Base-by-base conservation (phyloP, 2,329 filamentous ascomycete species). In the Neospermospora avenae region DNA sequence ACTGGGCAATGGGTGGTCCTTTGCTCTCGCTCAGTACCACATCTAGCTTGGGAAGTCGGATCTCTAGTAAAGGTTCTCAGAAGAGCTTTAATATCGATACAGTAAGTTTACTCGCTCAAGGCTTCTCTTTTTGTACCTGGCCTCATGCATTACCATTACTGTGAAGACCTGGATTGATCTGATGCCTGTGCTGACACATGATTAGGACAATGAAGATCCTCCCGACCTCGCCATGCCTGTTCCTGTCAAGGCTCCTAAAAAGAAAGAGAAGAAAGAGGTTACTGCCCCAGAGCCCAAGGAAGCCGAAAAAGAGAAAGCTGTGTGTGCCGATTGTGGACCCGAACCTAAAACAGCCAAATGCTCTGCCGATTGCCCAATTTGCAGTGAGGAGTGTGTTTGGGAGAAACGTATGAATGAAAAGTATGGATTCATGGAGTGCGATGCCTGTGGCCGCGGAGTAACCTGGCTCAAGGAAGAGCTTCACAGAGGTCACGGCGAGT, bases 1-100 rank as follows among this genome's bases (percentile, higher is more conserved):
- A 64, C 46, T 72, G 70, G 70, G 57, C 69, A 3, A 58, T 70
- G 11, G 69, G 69, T 16, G 69, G 70, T 42, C 62, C 64, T 3
- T 59, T 72, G n/a, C 24, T 69, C 37, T 63, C 61, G 24, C 42
- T 57, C 44, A 57, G 20, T 16, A 57, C 42, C 18, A 46, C 44
- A 7, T 41, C 55, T n/a, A 41, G 42, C 42, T 31, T 57, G 34
- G 55, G 44, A 46, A 48, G 34, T 11, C 45, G 55, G 13, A 24
- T 39, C 13, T 49, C 44, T 14, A 37, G 35, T 28, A 56, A 56
- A 31, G 35, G 42, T 5, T 49, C 22, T 18, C 42, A 49, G 8
- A 51, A 51, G 31, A 37, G 31, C 13, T 37, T 51, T 14, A 28
- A 51, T 24, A 2, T 16, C 13, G 48, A 51, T 20, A 37, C 48